Evolutionary conservation across 805 yeast genomes (phyloP).

Genomic region (Maudiozyma barnettii): DNA sequence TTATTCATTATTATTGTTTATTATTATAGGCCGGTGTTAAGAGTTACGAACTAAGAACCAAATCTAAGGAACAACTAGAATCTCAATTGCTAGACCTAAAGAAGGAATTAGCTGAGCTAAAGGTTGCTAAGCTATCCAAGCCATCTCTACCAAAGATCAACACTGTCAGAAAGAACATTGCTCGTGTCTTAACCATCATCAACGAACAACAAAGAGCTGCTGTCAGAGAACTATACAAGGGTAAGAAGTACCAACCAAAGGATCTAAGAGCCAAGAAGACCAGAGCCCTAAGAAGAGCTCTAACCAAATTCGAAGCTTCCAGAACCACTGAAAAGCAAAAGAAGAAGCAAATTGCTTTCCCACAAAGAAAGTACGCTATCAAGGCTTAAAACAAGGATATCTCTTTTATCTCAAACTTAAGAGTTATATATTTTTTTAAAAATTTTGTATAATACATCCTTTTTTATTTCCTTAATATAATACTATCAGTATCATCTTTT

Average conservation of each 20-base stretch:
- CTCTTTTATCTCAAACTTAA: neutral
- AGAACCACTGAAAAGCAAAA: constrained; percentile 79
- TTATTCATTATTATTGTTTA: neutral
- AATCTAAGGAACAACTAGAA: constrained; percentile 95
- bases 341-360: constrained; percentile 94
- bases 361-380: constrained; percentile 97
- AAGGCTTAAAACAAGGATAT: constrained; percentile 64
- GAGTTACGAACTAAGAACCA: constrained; percentile 94
- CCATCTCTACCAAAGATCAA: constrained; percentile 94
- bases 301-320: constrained; percentile 80
- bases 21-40: constrained; percentile 68
- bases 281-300: constrained; percentile 98
- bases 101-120: constrained; percentile 92
- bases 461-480: neutral
- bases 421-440: neutral
- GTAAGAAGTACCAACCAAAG: constrained; percentile 95
- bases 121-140: constrained; percentile 90
- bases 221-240: constrained; percentile 91
- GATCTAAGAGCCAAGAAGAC: constrained; percentile 99
- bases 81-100: constrained; percentile 91
- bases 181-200: constrained; percentile 95
- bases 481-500: neutral
- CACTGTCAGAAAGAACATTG: constrained; percentile 97
- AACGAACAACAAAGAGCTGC: constrained; percentile 94
- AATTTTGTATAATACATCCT: neutral